Conservation (phyloP, 148 eudicot species). For the Gaultheria prostrata region DNA sequence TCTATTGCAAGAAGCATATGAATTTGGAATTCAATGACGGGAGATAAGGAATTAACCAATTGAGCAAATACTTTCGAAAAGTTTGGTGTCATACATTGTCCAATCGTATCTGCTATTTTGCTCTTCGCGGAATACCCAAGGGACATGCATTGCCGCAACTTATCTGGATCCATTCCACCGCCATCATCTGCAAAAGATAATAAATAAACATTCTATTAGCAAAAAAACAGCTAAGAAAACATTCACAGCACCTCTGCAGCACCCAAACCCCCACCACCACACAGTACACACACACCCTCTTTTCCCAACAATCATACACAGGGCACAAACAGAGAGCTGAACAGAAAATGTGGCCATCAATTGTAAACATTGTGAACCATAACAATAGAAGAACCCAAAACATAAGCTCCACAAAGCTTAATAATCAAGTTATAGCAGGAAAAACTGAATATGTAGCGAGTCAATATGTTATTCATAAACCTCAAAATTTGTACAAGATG, state of each 20-base stretch:
- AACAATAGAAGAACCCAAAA: neutral
- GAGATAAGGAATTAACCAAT: neutral
- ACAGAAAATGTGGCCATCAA: neutral
- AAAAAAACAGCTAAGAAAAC: neutral
- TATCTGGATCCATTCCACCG: conserved; percentile 93
- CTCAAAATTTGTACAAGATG: neutral
- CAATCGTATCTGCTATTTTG: conserved; percentile 83
- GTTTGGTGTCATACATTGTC: conserved; percentile 63
- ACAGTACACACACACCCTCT: neutral
- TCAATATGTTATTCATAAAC: neutral
- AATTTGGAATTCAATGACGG: neutral
- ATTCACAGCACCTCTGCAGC: neutral
- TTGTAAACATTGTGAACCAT: neutral
- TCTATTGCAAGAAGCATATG: conserved; percentile 36
- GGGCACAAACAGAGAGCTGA: neutral
- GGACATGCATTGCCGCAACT: conserved; percentile 94
- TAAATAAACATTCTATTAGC: neutral
- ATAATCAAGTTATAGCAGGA: neutral
- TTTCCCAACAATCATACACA: no score
- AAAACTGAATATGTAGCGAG: neutral
- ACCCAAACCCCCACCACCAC: neutral
- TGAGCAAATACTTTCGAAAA: neutral
- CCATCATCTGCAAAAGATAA: conserved; percentile 65
- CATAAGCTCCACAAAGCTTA: neutral
- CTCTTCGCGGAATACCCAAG: conserved; percentile 93